Base-by-base conservation (phyloP, 1,139 yeast genomes). In the Meyerozyma smithsonii region DNA sequence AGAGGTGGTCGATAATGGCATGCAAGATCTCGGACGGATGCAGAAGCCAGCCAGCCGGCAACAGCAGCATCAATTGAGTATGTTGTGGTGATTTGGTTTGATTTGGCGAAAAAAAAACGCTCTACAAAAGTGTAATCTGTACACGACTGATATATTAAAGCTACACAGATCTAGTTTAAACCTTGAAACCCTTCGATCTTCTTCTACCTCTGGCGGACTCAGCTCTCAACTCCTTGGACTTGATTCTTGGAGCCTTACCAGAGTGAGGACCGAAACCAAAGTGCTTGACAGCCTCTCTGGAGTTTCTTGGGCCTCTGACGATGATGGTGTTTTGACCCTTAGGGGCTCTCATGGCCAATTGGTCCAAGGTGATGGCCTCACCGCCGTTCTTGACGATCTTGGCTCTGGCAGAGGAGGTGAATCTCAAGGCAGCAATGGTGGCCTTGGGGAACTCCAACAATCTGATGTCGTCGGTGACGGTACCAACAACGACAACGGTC, bases 161-260 rank as follows among this genome's bases (percentile, higher is more conserved):
- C 21, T 17, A 36, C 25, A 18, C 18, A 34, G 46, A 58, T 51
- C 54, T 61, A 63, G 59, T 64, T 88, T 92, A 92, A 77, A 94
- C 99, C 87, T 92, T 92, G 98, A 92, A 92, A 81, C 96, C 98
- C 83, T 95, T 88, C 58, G 97, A 90, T 74, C 80, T 84, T 81
- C 99, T 84, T 76, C 87, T 94, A 84, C 98, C 98, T 87, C 98
- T 92, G 65, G 97, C 98, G 77, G 94, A 88, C 84, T 94, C 98
- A 82, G 92, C 92, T 81, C 92, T 94, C 83, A 97, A 92, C 72
- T 98, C 98, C 75, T 81, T 89, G 55, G 97, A 90, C 68, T 77
- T 66, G 73, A 92, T 84, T 81, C 95, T 89, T 77, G 99, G 99
- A 66, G 97, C 98, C 87, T 92, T 94, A 78, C 82, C 78, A 83